A percentile compares a stretch with the other conserved stretches of the same genome.
Evolutionary conservation across 1,284 basidiomycete species (phyloP).

Genomic region (Cryptococcus neoformans): DNA sequence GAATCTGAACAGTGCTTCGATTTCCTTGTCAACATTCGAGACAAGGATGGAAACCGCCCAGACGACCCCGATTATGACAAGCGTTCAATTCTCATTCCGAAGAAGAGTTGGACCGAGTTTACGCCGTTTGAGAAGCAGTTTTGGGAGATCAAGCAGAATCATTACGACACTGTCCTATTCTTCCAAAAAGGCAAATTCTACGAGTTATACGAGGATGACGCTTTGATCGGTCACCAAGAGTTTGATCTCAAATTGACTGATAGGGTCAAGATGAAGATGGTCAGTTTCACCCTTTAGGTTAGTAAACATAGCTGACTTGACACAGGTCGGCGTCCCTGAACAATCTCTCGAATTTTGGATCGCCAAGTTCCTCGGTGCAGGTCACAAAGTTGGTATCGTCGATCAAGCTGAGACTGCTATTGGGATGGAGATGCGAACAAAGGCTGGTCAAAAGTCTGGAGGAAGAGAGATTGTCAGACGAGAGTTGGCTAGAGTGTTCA

Average conservation of each 20-base stretch:
- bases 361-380: conserved; percentile 56
- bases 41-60: conserved; percentile 81
- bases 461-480: conserved; percentile 71
- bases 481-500: conserved; percentile 93
- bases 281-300: conserved; percentile 38
- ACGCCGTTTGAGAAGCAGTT: conserved; percentile 92
- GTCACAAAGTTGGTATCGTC: conserved; percentile 95
- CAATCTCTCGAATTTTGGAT: conserved; percentile 71
- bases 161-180: conserved; percentile 91
- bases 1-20: conserved; percentile 73
- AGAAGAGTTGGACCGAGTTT: conserved; percentile 74
- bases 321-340: conserved; percentile 94
- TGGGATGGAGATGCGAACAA: conserved; percentile 57
- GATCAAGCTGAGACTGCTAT: conserved; percentile 94
- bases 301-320: not conserved
- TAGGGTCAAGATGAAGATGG: conserved; percentile 97
- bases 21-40: conserved; percentile 59
- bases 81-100: conserved; percentile 80
- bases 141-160: conserved; percentile 97
- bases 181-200: conserved; percentile 71
- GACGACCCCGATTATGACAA: conserved; percentile 85
- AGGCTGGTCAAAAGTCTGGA: conserved; percentile 32
- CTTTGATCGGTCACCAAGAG: conserved; percentile 78
- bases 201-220: conserved; percentile 93
- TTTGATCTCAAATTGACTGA: conserved; percentile 77